Conservation (phyloP, 768 basidiomycete genomes). For the Leucocoprinus birnbaumii region DNA sequence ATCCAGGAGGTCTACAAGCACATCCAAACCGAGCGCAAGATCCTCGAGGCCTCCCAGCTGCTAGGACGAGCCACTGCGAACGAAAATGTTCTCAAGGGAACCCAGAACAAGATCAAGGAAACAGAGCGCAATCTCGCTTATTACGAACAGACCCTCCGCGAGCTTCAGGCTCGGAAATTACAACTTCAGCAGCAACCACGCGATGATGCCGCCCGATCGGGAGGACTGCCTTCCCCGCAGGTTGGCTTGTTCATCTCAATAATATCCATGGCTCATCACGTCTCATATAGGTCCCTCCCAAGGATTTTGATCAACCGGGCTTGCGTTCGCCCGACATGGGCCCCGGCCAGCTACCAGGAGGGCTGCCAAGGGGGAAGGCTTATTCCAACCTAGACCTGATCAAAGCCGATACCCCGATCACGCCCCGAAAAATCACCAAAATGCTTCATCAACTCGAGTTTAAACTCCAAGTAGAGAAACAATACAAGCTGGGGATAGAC, state of each 20-base stretch:
- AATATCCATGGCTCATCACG: conserved; percentile 4
- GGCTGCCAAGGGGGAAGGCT: conserved; percentile 52
- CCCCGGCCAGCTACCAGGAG: conserved; percentile 23
- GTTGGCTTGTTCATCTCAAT: conserved; percentile 21
- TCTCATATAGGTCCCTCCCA: conserved; percentile 45
- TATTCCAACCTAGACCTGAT: conserved; percentile 91
- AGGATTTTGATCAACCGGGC: conserved; percentile 41
- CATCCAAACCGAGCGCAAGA: conserved; percentile 91
- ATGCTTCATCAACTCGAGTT: conserved; percentile 99
- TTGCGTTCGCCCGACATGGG: conserved; percentile 38
- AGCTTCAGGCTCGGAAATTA: conserved; percentile 73
- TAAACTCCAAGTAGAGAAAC: conserved; percentile 97
- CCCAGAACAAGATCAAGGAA: conserved; percentile 85
- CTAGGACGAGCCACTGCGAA: conserved; percentile 82
- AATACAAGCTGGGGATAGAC: conserved; percentile 97
- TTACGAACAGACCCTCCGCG: conserved; percentile 82
- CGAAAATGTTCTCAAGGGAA: conserved; percentile 78
- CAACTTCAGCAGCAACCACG: conserved; percentile 44
- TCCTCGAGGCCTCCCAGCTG: conserved; percentile 79
- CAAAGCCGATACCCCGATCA: conserved; percentile 96
- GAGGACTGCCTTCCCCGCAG: conserved; percentile 40
- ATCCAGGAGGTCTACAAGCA: conserved; percentile 87
- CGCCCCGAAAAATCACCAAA: conserved; percentile 91
- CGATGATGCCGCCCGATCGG: conserved; percentile 53
- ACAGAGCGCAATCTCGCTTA: conserved; percentile 81